These are phyloP conservation scores for Malus sylvestris DNA, from an alignment of 306 rosid species.

Conservation along the genomic window DNA sequence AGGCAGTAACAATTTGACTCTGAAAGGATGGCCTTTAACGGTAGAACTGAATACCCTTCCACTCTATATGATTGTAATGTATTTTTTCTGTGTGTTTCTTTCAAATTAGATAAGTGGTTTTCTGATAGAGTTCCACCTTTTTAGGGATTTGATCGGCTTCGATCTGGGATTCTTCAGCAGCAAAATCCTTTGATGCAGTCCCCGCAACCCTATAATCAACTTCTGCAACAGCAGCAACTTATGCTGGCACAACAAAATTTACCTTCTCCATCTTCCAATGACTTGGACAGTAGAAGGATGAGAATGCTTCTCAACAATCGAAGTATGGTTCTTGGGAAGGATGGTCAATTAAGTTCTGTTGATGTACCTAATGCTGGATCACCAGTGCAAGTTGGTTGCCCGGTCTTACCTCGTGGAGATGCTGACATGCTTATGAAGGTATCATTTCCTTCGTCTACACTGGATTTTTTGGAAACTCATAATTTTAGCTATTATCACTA, in stretches of 20 bases:
- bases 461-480: constrained; percentile 10
- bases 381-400: constrained; percentile 41
- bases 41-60: constrained; percentile 28
- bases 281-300: constrained; percentile 37
- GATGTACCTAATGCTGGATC: constrained; percentile 38
- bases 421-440: constrained; percentile 47
- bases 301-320: constrained; percentile 36
- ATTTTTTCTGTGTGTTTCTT: neutral
- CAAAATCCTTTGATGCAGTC: constrained; percentile 43
- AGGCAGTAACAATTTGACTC: constrained; percentile 48
- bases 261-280: constrained; percentile 34
- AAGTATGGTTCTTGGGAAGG: constrained; percentile 33
- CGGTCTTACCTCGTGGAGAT: constrained; percentile 38
- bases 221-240: constrained; percentile 45
- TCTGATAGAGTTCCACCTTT: constrained; percentile 18
- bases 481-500: neutral
- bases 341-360: constrained; percentile 30
- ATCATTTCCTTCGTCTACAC: constrained; percentile 7
- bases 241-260: constrained; percentile 45
- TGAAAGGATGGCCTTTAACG: constrained; percentile 67
- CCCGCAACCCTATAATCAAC: constrained; percentile 41
- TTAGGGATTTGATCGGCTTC: constrained; percentile 53
- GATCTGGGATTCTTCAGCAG: constrained; percentile 42
- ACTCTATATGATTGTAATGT: neutral
- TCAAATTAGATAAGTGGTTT: neutral